Conservation (phyloP, 495 filamentous ascomycete species). For the Penicillium taxi region DNA sequence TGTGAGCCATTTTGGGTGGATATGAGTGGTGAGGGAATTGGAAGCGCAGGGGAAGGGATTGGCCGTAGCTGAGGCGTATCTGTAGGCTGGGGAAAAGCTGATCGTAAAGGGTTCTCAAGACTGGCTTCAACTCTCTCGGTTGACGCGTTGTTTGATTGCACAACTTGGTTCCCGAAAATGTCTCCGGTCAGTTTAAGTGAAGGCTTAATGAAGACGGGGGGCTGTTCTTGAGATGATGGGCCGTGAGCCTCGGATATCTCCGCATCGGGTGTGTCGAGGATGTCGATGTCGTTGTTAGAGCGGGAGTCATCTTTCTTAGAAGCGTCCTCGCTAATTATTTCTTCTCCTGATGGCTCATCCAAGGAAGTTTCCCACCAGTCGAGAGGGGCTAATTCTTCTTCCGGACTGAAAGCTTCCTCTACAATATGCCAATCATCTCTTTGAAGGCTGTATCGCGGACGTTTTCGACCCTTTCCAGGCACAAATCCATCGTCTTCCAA, state of each 20-base stretch:
- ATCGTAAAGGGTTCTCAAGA: constrained; percentile 1
- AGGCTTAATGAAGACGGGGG: constrained; percentile 15
- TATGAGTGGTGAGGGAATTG: constrained; percentile 39
- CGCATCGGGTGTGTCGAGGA: constrained; percentile 11
- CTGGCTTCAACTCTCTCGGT: background rate
- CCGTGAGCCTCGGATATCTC: constrained; percentile 6
- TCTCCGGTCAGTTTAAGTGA: constrained; percentile 11
- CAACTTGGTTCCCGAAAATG: constrained; percentile 6
- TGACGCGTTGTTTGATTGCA: constrained; percentile 2
- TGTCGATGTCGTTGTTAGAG: constrained; percentile 15
- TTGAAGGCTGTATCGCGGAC: constrained; percentile 60
- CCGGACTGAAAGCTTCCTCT: constrained; percentile 58
- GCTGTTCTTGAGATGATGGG: constrained; percentile 14
- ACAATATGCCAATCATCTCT: constrained; percentile 63
- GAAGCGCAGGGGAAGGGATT: constrained; percentile 38
- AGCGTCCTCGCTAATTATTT: too few species aligned
- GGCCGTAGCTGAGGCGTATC: constrained; percentile 40
- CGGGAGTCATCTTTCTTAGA: too few species aligned
- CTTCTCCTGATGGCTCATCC: constrained; percentile 20
- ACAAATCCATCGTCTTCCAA: constrained; percentile 58
- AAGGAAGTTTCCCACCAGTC: constrained; percentile 30
- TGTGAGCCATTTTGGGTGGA: constrained; percentile 17
- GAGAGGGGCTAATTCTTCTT: constrained; percentile 33
- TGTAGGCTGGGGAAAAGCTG: constrained; percentile 19
- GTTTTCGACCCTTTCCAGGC: constrained; percentile 60